Evolutionary conservation across 2,329 filamentous ascomycete species (phyloP), one percentile per base, ranked within the genome.

Genomic region (Pezicula rhizophila): DNA sequence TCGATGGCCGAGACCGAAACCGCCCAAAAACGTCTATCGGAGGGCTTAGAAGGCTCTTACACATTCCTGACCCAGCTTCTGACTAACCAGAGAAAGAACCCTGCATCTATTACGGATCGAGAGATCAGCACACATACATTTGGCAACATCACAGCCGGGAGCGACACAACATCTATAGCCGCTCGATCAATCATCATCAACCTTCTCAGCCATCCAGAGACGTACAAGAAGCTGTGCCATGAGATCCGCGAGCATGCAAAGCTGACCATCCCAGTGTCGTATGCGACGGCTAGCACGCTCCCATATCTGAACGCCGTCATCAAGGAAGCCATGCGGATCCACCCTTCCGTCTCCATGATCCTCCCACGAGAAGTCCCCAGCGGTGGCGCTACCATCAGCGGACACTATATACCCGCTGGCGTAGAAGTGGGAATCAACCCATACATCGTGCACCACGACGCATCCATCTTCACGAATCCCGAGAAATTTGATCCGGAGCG

Each of bases 151-250:
- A 31, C 63, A 45, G 67, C 68, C 7, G 68, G 68, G 4, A 62
- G 59, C 34, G 67, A 69, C 46, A 71, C 69, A 3, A 71, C 69
- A 2, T 69, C 67, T 8, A 70, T 68, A 33, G 61, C 66, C 1
- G 56, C 73, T 8, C 60, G 67, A 3, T 62, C 69, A 1, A 57
- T 70, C 28, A 57, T 73, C 49, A 69, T 71, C 50, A 58, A 67
- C 44, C 63, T 73, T 8, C 51, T 65, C 43, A 58, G 56, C 10
- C 56, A 68, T 17, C 65, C 62, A 10, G 17, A 26, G n/a, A 39
- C 26, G 6, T 42, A 48, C 14, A 26, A 14, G 4, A 28, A 20
- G 17, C 31, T 50, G 8, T 37, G 15, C 3, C n/a, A 50, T n/a
- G 48, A 50, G 33, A 20, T 50, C 2, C 7, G 40, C 8, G 31